Evolutionary conservation across 2,329 filamentous ascomycete genomes (phyloP).

Genomic region (Cladophialophora psammophila): DNA sequence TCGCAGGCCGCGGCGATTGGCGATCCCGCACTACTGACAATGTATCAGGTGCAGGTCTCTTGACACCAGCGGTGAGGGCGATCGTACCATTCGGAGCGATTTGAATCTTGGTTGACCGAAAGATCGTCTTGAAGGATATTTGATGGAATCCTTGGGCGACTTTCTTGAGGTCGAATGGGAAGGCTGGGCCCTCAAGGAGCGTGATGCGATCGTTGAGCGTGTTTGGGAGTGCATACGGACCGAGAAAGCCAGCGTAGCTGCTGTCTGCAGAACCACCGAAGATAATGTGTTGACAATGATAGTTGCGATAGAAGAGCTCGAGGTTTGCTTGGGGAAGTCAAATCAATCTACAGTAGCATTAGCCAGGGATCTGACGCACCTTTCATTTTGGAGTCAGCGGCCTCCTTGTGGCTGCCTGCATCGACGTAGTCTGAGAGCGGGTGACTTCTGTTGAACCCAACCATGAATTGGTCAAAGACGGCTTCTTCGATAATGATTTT

Average conservation of each 20-base stretch:
- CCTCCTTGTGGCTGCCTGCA: constrained; percentile 54
- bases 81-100: constrained; percentile 36
- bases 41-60: constrained; percentile 32
- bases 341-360: constrained; percentile 11
- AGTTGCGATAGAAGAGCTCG: constrained; percentile 46
- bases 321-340: constrained; percentile 44
- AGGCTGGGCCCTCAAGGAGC: constrained; percentile 51
- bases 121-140: constrained; percentile 60
- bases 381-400: constrained; percentile 53
- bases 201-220: constrained; percentile 45
- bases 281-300: constrained; percentile 52
- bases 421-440: constrained; percentile 52
- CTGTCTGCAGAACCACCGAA: constrained; percentile 55
- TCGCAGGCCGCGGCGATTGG: constrained; percentile 2
- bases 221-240: constrained; percentile 42
- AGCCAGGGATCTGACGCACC: constrained; percentile 41
- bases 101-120: constrained; percentile 61
- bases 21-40: constrained; percentile 23
- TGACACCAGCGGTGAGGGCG: constrained; percentile 25
- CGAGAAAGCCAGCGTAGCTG: constrained; percentile 53
- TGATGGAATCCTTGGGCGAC: constrained; percentile 34
- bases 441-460: constrained; percentile 53
- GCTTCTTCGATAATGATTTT: constrained; percentile 39
- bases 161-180: constrained; percentile 48
- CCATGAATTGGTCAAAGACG: constrained; percentile 48